Percentiles rank a stretch among this genome's conserved stretches.
These are phyloP conservation scores for Sicyos baderoa DNA, from an alignment of 306 rosid genomes.

Conservation along the genomic window DNA sequence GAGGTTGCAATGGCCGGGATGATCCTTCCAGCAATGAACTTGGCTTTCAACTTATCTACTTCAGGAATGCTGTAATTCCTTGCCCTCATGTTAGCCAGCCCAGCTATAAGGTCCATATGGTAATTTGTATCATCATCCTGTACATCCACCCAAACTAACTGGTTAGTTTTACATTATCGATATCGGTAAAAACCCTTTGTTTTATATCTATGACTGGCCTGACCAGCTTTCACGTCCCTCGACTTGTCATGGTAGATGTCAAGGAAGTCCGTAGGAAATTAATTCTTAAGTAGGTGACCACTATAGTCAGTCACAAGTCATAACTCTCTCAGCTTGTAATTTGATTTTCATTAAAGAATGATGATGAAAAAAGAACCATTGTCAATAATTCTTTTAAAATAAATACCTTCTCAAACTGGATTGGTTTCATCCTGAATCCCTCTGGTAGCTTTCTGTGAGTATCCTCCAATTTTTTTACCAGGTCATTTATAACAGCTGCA, in stretches of 20 bases:
- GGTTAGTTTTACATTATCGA: slow-evolving; percentile 14
- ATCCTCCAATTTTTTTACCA: slow-evolving; percentile 54
- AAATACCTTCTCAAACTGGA: slow-evolving; percentile 85
- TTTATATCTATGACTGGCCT: too few relatives aligned
- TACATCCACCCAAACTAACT: slow-evolving; percentile 21
- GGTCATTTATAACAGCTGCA: slow-evolving; percentile 67
- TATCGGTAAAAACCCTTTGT: too few relatives aligned
- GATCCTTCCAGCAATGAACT: slow-evolving; percentile 89
- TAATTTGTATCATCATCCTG: slow-evolving; percentile 96
- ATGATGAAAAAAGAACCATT: too few relatives aligned
- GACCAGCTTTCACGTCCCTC: too few relatives aligned
- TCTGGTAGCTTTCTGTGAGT: slow-evolving; percentile 39
- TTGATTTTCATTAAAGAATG: too few relatives aligned
- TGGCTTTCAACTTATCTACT: slow-evolving; percentile 94
- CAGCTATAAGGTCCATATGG: slow-evolving; percentile 91
- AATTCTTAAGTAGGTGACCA: too few relatives aligned
- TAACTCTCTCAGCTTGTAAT: background rate
- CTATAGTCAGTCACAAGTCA: background rate
- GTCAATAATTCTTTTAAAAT: too few relatives aligned
- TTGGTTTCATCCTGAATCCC: slow-evolving; percentile 82
- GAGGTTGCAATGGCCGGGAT: slow-evolving; percentile 97
- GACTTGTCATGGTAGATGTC: too few relatives aligned
- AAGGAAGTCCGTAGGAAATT: too few relatives aligned
- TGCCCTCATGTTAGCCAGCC: slow-evolving; percentile 98
- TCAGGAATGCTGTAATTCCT: slow-evolving; percentile 87